Evolutionary conservation across 2,329 filamentous ascomycete genomes (phyloP).

Genomic region (Apiospora saccharicola): DNA sequence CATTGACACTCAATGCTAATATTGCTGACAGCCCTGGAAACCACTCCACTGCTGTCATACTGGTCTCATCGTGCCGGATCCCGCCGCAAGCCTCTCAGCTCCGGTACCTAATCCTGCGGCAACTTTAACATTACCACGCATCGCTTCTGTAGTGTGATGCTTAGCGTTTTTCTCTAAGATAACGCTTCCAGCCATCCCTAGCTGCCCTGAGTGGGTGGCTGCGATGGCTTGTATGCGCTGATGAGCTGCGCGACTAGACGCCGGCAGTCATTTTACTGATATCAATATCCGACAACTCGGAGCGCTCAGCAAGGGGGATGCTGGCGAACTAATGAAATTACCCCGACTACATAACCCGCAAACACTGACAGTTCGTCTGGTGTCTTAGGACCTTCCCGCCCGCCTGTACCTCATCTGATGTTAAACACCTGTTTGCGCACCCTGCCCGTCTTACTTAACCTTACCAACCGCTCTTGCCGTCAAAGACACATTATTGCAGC

Average conservation of each 20-base stretch:
- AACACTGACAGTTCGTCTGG: conserved; percentile 9
- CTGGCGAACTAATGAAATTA: background rate
- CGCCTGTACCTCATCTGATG: background rate
- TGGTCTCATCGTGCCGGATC: background rate
- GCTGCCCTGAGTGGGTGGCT: background rate
- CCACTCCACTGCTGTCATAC: no score
- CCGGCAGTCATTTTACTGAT: background rate
- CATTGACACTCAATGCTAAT: no score
- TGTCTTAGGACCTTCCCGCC: background rate
- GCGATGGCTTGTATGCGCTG: background rate
- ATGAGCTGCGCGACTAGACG: background rate
- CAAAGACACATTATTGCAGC: no score
- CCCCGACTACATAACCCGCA: background rate
- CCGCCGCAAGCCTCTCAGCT: background rate
- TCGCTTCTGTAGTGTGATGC: background rate
- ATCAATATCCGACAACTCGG: background rate
- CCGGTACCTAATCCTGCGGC: background rate
- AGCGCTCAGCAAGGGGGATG: background rate
- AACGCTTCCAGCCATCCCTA: background rate
- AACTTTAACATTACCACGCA: background rate
- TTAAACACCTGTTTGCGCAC: background rate
- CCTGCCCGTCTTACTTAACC: background rate
- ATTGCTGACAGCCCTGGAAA: background rate
- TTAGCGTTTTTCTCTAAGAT: background rate
- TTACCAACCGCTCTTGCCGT: background rate